phyloP scores from a whole-genome alignment of 2,329 filamentous ascomycete species.

The Sclerotinia subarctica region DNA sequence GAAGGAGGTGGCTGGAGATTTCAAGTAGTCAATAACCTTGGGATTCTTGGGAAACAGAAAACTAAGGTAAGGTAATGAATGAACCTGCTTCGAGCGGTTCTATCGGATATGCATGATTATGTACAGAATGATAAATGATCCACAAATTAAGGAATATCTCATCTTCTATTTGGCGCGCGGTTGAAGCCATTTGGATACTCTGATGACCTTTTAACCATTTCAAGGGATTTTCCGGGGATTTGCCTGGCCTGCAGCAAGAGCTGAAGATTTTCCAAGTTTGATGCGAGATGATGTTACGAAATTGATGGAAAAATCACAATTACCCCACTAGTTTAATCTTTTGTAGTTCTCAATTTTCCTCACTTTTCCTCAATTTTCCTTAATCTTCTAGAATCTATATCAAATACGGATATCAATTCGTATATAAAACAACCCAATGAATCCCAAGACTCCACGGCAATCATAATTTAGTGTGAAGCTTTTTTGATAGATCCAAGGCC shows the following conservation, averaged over 20 bases:
- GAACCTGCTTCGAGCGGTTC: constrained; percentile 2
- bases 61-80: not conserved
- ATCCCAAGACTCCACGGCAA: not conserved
- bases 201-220: too few species aligned
- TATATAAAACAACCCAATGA: not conserved
- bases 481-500: not conserved
- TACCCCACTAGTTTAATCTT: constrained; percentile 2
- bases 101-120: not conserved
- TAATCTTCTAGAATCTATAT: constrained; percentile 9
- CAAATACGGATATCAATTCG: not conserved
- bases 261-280: not conserved
- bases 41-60: not conserved
- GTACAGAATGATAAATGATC: not conserved
- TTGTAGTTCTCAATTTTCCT: too few species aligned
- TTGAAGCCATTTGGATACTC: not conserved
- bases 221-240: not conserved
- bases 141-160: not conserved
- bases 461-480: not conserved
- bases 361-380: not conserved
- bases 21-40: not conserved
- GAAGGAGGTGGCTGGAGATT: constrained; percentile 2
- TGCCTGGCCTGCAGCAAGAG: not conserved
- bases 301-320: not conserved
- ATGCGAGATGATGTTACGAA: constrained; percentile 5
- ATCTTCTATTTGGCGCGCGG: constrained; percentile 3